phyloP scores from a whole-genome alignment of 805 yeast species.

The Saccharomycopsis vini region DNA sequence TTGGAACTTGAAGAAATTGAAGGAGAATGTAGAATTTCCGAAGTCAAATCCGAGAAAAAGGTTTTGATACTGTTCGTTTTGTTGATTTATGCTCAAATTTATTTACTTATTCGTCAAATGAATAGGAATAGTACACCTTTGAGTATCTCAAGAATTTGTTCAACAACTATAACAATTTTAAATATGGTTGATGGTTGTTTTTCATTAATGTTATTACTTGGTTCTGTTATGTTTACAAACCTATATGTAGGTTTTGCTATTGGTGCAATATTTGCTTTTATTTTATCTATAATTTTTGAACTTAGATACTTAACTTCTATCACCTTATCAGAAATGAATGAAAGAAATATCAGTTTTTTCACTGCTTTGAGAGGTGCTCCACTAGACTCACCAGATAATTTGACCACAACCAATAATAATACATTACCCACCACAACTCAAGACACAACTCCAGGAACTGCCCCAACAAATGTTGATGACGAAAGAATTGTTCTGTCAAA shows the following conservation, averaged over 20 bases:
- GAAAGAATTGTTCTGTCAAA: slow-evolving; percentile 49
- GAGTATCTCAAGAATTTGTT: slow-evolving; percentile 62
- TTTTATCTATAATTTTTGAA: slow-evolving; percentile 66
- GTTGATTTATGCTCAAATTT: slow-evolving; percentile 43
- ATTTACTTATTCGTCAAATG: slow-evolving; percentile 60
- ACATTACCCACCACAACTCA: slow-evolving; percentile 15
- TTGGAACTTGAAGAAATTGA: slow-evolving; percentile 34
- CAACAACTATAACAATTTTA: slow-evolving; percentile 57
- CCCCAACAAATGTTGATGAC: slow-evolving; percentile 29
- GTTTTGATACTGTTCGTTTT: slow-evolving; percentile 36
- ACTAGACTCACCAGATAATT: slow-evolving; percentile 13
- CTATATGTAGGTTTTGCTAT: slow-evolving; percentile 61
- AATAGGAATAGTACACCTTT: slow-evolving; percentile 70
- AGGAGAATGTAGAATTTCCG: slow-evolving; percentile 24
- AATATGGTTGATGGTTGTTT: slow-evolving; percentile 61
- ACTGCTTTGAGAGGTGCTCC: slow-evolving; percentile 57
- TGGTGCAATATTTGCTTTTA: slow-evolving; percentile 59
- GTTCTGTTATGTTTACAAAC: slow-evolving; percentile 42
- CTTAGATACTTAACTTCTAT: slow-evolving; percentile 63
- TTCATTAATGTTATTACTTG: slow-evolving; percentile 51
- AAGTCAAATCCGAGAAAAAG: slow-evolving; percentile 29
- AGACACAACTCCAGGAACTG: slow-evolving; percentile 21
- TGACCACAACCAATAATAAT: slow-evolving; percentile 15
- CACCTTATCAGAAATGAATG: slow-evolving; percentile 62
- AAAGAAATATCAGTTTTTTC: slow-evolving; percentile 55